Percentiles rank a stretch among this genome's conserved stretches.
These are phyloP conservation scores for Pterulicium gracile DNA, from an alignment of 1,284 basidiomycete species.

Conservation along the genomic window DNA sequence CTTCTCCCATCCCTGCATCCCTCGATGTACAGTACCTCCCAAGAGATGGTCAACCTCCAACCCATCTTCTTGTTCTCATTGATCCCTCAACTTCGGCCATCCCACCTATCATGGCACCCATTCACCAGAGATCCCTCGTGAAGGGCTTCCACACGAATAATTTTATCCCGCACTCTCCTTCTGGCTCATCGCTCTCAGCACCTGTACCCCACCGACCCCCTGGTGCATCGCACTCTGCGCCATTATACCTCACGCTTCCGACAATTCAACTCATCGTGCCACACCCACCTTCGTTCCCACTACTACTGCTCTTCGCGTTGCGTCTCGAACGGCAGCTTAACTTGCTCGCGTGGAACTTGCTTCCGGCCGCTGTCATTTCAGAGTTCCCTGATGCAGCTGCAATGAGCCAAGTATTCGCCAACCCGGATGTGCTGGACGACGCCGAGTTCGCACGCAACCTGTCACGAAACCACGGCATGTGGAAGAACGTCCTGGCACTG, in stretches of 20 bases:
- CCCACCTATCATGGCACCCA: conserved; percentile 33
- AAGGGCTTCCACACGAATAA: conserved; percentile 30
- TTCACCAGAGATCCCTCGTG: conserved; percentile 29
- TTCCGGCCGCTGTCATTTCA: conserved; percentile 27
- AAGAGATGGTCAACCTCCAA: conserved; percentile 30
- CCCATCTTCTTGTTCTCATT: conserved; percentile 38
- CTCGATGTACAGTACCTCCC: conserved; percentile 29
- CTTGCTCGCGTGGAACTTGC: conserved; percentile 25
- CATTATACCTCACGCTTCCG: neutral
- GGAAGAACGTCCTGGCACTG: conserved; percentile 32
- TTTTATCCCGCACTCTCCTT: conserved; percentile 17
- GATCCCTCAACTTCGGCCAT: conserved; percentile 19
- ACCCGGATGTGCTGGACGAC: conserved; percentile 14
- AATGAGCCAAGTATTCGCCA: conserved; percentile 36
- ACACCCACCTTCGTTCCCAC: conserved; percentile 21
- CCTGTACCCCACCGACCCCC: conserved; percentile 20
- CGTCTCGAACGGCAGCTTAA: conserved; percentile 21
- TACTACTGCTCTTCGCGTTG: conserved; percentile 20
- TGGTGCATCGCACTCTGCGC: conserved; percentile 4
- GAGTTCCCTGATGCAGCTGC: conserved; percentile 41
- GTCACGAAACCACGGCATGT: conserved; percentile 28
- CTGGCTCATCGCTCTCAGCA: conserved; percentile 17
- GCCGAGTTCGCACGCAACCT: conserved; percentile 19
- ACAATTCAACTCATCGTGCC: conserved; percentile 12
- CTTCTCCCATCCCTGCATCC: conserved; percentile 22